These are phyloP conservation scores for Hyphopichia fennica DNA, from an alignment of 1,139 yeast species.

Conservation along the genomic window DNA sequence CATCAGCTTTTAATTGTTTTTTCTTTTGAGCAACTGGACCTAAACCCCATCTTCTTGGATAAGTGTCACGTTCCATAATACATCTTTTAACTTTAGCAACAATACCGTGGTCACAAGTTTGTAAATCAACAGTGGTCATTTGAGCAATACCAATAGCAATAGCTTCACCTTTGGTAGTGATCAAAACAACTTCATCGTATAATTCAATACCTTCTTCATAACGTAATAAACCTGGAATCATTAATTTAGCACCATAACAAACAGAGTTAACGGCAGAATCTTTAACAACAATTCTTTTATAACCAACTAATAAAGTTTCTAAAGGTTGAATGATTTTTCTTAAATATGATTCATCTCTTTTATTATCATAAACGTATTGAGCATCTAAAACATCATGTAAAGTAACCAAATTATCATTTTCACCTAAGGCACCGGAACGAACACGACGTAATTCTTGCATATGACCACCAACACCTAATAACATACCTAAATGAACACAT, in stretches of 20 bases:
- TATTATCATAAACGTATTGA: slow-evolving; percentile 95
- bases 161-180: slow-evolving; percentile 99
- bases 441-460: slow-evolving; percentile 99
- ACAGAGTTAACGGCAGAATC: slow-evolving; percentile 98
- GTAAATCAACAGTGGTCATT: slow-evolving; percentile 97
- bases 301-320: slow-evolving; percentile 89
- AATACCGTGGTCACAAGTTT: slow-evolving; percentile 96
- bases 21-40: slow-evolving; percentile 99
- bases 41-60: slow-evolving; percentile 99
- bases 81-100: slow-evolving; percentile 99
- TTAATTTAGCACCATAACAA: slow-evolving; percentile 97
- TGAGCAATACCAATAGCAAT: slow-evolving; percentile 98
- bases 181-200: slow-evolving; percentile 95
- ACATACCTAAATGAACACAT: slow-evolving; percentile 98
- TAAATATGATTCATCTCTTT: slow-evolving; percentile 93
- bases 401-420: slow-evolving; percentile 89
- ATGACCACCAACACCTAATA: slow-evolving; percentile 98
- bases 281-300: slow-evolving; percentile 96
- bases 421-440: slow-evolving; percentile 93
- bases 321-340: slow-evolving; percentile 94
- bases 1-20: slow-evolving; percentile 96
- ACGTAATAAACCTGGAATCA: slow-evolving; percentile 98
- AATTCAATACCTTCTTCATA: slow-evolving; percentile 97
- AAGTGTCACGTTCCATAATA: slow-evolving; percentile 98
- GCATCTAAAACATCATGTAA: slow-evolving; percentile 97